Conservation (phyloP, 345 rosid genomes). For the Linum usitatissimum region DNA sequence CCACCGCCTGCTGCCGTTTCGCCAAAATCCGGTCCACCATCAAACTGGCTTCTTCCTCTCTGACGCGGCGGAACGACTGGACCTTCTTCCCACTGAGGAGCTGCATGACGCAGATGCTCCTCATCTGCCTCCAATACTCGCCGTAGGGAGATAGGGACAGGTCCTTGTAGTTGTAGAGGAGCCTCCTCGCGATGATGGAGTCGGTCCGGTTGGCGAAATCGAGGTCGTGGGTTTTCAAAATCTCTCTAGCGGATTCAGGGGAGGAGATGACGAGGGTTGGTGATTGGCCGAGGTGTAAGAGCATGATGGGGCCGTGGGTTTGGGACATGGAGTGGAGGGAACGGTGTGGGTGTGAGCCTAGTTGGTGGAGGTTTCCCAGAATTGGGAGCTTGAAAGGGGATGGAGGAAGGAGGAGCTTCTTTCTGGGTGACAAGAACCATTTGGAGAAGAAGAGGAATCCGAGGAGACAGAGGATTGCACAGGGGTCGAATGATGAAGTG, state of each 20-base stretch:
- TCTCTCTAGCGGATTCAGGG: constrained; percentile 8
- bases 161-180: constrained; percentile 8
- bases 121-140: constrained; percentile 19
- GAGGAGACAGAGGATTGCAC: background rate
- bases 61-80: constrained; percentile 10
- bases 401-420: constrained; percentile 10
- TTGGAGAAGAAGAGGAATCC: background rate
- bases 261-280: constrained; percentile 13
- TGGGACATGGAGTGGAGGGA: constrained; percentile 11
- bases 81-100: constrained; percentile 14
- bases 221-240: constrained; percentile 11
- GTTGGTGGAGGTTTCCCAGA: constrained; percentile 15
- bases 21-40: constrained; percentile 4
- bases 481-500: too few relatives aligned
- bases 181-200: constrained; percentile 1
- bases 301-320: constrained; percentile 14
- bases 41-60: constrained; percentile 14
- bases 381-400: constrained; percentile 17
- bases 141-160: constrained; percentile 12
- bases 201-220: constrained; percentile 10
- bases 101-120: constrained; percentile 10
- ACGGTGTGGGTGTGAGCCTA: constrained; percentile 7
- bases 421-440: background rate
- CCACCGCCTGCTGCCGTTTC: background rate
- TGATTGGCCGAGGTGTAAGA: constrained; percentile 11